Conservation (phyloP, 495 filamentous ascomycete species). For the Podospora australis region DNA sequence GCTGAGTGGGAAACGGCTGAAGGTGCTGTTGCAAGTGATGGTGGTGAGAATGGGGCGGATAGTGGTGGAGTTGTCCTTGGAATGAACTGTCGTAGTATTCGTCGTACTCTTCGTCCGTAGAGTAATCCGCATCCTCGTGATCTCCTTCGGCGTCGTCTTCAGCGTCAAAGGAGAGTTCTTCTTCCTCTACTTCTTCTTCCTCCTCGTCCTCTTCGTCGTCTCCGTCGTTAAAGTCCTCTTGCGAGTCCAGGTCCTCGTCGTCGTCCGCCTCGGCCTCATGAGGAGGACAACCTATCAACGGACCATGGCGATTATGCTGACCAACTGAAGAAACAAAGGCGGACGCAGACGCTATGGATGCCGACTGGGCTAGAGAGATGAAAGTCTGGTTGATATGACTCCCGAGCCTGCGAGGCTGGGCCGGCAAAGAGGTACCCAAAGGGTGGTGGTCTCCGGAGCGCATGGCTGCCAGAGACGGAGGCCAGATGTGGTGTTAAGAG, state of each 20-base stretch:
- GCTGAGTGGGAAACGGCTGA: background rate
- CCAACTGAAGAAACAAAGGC: background rate
- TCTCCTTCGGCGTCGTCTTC: conserved; percentile 14
- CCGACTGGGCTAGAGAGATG: background rate
- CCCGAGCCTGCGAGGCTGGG: conserved; percentile 4
- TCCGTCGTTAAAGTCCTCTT: background rate
- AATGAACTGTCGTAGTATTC: conserved; percentile 13
- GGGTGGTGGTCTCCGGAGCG: background rate
- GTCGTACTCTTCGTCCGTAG: conserved; percentile 19
- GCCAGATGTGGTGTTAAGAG: background rate
- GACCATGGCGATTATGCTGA: background rate
- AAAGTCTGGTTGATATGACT: background rate
- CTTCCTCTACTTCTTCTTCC: background rate
- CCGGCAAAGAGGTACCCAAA: background rate
- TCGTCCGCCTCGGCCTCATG: background rate
- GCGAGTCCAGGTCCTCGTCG: conserved; percentile 1
- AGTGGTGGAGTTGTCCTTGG: background rate
- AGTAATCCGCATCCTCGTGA: conserved; percentile 15
- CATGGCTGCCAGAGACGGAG: conserved; percentile 4
- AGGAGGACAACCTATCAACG: background rate
- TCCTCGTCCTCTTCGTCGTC: background rate
- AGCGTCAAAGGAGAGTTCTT: background rate
- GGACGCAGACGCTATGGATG: background rate
- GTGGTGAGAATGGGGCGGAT: background rate
- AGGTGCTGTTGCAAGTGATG: background rate